Percentiles rank a stretch among this genome's conserved stretches.
These are phyloP conservation scores for Aquilaria yunnanensis DNA, from an alignment of 345 rosid genomes.

Conservation along the genomic window DNA sequence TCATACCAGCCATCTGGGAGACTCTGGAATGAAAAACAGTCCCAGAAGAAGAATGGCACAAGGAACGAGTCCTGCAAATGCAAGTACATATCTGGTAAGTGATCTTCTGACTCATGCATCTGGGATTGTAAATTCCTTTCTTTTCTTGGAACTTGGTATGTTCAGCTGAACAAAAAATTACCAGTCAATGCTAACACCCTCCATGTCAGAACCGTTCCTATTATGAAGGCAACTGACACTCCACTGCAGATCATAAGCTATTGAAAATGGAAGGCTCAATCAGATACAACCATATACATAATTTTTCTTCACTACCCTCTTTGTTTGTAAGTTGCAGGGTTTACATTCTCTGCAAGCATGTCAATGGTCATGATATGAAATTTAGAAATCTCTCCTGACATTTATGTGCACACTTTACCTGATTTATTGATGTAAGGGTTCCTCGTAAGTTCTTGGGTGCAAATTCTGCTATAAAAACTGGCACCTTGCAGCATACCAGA, in stretches of 20 bases:
- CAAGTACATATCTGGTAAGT: constrained; percentile 19
- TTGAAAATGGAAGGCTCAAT: constrained; percentile 10
- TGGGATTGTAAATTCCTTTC: neutral
- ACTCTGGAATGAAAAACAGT: constrained; percentile 74
- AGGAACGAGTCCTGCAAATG: constrained; percentile 72
- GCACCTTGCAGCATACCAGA: constrained; percentile 43
- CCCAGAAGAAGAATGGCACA: constrained; percentile 63
- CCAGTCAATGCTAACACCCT: constrained; percentile 77
- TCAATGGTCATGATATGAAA: neutral
- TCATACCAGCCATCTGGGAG: constrained; percentile 90
- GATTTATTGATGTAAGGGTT: constrained; percentile 72
- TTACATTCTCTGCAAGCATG: neutral
- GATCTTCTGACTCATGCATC: neutral
- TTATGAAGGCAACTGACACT: constrained; percentile 79
- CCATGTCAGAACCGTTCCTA: constrained; percentile 80
- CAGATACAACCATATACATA: neutral
- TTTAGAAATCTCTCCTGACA: neutral
- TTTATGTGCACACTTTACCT: constrained; percentile 37
- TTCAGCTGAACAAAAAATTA: constrained; percentile 15
- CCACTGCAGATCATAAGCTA: constrained; percentile 76
- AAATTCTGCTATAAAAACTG: constrained; percentile 82
- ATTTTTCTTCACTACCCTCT: neutral
- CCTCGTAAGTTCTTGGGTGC: constrained; percentile 84
- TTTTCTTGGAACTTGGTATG: neutral
- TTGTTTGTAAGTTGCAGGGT: neutral